Conservation (phyloP, 495 filamentous ascomycete genomes). For the Aspergillus avenaceus region DNA sequence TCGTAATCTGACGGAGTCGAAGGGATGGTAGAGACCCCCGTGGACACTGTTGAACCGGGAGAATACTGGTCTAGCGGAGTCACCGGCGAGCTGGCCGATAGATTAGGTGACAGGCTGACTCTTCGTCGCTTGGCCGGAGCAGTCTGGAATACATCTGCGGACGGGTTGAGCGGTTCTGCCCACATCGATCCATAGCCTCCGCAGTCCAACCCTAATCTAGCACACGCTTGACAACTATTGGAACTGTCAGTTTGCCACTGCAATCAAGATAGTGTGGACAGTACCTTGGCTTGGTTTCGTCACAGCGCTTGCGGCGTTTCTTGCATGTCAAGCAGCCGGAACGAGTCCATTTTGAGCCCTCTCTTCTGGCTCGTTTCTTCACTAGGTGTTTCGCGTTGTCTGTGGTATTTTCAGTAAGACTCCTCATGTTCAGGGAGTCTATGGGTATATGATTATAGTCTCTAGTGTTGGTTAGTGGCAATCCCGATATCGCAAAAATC, state of each 20-base stretch:
- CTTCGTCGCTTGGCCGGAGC: constrained; percentile 23
- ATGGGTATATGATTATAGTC: neutral
- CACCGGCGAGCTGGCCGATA: constrained; percentile 13
- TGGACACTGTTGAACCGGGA: constrained; percentile 2
- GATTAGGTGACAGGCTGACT: constrained; percentile 22
- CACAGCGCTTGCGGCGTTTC: constrained; percentile 40
- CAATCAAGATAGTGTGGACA: neutral
- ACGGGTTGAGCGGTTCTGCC: constrained; percentile 35
- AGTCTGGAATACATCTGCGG: constrained; percentile 28
- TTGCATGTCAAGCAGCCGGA: constrained; percentile 45
- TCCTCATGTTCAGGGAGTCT: neutral
- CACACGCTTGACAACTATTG: constrained; percentile 36
- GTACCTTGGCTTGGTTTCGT: constrained; percentile 42
- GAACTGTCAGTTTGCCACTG: neutral
- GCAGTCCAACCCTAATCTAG: constrained; percentile 34
- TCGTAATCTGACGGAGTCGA: neutral
- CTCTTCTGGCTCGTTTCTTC: constrained; percentile 26
- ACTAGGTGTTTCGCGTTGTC: constrained; percentile 2
- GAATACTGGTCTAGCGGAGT: constrained; percentile 13
- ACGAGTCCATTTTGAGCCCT: constrained; percentile 40
- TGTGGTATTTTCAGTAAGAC: neutral
- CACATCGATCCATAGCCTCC: constrained; percentile 45
- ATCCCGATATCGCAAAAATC: too few relatives aligned
- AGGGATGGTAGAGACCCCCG: neutral
- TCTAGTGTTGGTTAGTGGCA: neutral